These are phyloP conservation scores for Tephrocybe rancida DNA, from an alignment of 768 basidiomycete genomes.

Conservation along the genomic window DNA sequence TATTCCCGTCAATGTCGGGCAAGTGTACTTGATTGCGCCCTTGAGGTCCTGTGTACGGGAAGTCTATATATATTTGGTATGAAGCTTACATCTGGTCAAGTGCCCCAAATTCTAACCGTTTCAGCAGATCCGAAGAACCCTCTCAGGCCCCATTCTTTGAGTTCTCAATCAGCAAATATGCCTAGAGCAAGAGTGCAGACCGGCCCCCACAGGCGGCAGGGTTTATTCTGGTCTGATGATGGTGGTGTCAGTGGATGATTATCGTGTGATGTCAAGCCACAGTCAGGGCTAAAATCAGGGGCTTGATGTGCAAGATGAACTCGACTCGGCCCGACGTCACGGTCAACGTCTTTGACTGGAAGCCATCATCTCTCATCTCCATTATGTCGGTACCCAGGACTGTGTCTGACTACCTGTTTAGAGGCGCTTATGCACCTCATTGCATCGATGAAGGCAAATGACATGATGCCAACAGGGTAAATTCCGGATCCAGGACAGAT, in stretches of 20 bases:
- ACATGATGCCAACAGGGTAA: conserved; percentile 16
- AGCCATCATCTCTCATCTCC: conserved; percentile 9
- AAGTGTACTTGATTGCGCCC: no score
- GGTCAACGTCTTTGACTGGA: no score
- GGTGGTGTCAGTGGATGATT: background rate
- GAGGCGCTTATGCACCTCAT: conserved; percentile 12
- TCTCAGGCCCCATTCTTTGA: no score
- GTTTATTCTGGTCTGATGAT: conserved; percentile 9
- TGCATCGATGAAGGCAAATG: conserved; percentile 5
- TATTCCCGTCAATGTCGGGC: no score
- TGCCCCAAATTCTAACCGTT: no score
- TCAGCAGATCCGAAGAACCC: no score
- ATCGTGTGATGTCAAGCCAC: conserved; percentile 2
- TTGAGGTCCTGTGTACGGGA: no score
- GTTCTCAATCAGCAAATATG: no score
- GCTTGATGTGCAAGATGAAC: conserved; percentile 1
- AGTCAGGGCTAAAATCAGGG: background rate
- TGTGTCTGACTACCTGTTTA: background rate
- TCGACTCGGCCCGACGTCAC: conserved; percentile 7
- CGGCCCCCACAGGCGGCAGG: no score
- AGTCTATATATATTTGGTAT: no score
- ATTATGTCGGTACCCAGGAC: background rate
- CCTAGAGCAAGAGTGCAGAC: no score
- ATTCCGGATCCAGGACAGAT: conserved; percentile 9
- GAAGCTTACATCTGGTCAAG: no score